Evolutionary conservation across 257 asterid species (phyloP).

Genomic region (Nicotiana benthamiana): DNA sequence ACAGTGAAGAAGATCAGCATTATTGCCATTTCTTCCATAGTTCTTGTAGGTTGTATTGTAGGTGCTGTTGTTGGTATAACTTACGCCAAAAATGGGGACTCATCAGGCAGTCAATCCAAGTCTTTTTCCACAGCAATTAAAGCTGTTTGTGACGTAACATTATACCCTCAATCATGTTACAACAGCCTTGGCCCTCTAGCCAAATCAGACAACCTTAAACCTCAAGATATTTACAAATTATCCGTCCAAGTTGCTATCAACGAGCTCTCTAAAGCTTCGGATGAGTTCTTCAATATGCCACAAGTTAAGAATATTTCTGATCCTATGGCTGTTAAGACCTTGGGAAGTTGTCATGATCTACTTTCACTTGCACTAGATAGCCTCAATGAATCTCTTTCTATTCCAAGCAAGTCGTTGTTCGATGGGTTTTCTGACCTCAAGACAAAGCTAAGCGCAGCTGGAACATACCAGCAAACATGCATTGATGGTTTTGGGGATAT

Average conservation of each 20-base stretch:
- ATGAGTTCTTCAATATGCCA: neutral
- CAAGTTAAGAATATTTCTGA: slow-evolving; percentile 18
- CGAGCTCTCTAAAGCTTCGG: slow-evolving; percentile 28
- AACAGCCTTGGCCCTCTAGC: slow-evolving; percentile 25
- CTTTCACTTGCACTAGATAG: slow-evolving; percentile 33
- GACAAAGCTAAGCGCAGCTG: slow-evolving; percentile 25
- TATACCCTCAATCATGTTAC: slow-evolving; percentile 39
- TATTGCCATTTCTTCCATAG: slow-evolving; percentile 7
- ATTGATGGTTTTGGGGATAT: slow-evolving; percentile 11
- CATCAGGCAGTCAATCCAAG: neutral
- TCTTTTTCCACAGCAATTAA: slow-evolving; percentile 15
- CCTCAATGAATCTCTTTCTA: slow-evolving; percentile 16
- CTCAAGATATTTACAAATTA: slow-evolving; percentile 33
- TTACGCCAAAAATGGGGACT: neutral
- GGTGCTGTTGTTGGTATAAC: slow-evolving; percentile 14
- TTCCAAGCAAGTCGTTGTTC: neutral
- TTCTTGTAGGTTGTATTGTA: slow-evolving; percentile 12
- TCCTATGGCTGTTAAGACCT: slow-evolving; percentile 21
- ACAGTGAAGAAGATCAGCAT: neutral
- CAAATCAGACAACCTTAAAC: slow-evolving; percentile 18
- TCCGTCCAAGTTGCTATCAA: slow-evolving; percentile 34
- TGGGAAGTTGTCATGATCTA: slow-evolving; percentile 32
- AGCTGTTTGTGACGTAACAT: slow-evolving; percentile 26
- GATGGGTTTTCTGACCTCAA: slow-evolving; percentile 17
- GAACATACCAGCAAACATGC: slow-evolving; percentile 26